These are phyloP conservation scores for Solanum clarkiae DNA, from an alignment of 257 asterid genomes.

Conservation along the genomic window DNA sequence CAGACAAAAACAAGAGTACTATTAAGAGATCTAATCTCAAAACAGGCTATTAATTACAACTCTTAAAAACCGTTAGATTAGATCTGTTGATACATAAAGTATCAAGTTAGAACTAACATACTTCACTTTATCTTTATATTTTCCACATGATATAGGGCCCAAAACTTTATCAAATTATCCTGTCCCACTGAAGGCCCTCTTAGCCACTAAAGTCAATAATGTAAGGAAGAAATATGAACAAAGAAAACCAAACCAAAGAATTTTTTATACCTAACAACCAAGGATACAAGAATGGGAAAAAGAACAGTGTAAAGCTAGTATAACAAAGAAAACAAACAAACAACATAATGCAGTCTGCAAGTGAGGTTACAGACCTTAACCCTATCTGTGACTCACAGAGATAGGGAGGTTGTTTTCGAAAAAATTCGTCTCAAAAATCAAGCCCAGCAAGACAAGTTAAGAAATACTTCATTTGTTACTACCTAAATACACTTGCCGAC, in stretches of 20 bases:
- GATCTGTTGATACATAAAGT: conserved; percentile 19
- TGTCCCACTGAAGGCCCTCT: conserved; percentile 28
- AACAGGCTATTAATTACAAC: conserved; percentile 13
- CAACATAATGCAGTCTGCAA: too few relatives aligned
- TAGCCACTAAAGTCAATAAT: conserved; percentile 20
- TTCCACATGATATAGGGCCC: conserved; percentile 19
- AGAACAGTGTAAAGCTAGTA: background rate
- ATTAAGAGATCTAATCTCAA: conserved; percentile 17
- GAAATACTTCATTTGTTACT: background rate
- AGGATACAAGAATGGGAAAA: conserved; percentile 5
- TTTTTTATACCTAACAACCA: conserved; percentile 16
- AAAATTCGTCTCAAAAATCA: too few relatives aligned
- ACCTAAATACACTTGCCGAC: background rate
- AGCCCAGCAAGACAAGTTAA: background rate
- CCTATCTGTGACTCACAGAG: too few relatives aligned
- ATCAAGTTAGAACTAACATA: conserved; percentile 3
- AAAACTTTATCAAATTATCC: conserved; percentile 12
- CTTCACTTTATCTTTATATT: conserved; percentile 8
- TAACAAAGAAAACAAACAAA: background rate
- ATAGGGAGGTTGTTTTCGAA: too few relatives aligned
- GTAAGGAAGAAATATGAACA: background rate
- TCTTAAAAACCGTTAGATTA: conserved; percentile 9
- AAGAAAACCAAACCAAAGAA: conserved; percentile 18
- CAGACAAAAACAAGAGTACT: conserved; percentile 1
- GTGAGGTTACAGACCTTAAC: too few relatives aligned